Conservation (phyloP, 2,329 filamentous ascomycete genomes). For the Penicillium decumbens region DNA sequence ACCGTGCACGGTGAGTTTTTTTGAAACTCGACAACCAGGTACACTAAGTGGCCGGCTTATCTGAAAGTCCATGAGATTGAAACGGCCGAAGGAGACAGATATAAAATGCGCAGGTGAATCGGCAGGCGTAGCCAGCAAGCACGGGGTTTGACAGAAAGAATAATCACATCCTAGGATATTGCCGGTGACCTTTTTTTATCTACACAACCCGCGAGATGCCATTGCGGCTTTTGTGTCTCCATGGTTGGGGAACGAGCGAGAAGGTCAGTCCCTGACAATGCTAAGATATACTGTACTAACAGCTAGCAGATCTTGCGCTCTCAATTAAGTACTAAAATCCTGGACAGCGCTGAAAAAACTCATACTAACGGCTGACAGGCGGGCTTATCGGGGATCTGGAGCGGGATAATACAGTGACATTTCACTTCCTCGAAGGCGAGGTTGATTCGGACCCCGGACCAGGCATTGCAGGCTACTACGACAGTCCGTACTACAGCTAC, state of each 20-base stretch:
- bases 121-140: background rate
- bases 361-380: conserved; percentile 12
- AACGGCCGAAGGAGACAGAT: background rate
- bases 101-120: background rate
- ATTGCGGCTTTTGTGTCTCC: conserved; percentile 32
- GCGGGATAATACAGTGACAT: conserved; percentile 28
- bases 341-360: conserved; percentile 1
- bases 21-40: background rate
- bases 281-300: background rate
- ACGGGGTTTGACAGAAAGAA: background rate
- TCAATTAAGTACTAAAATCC: conserved; percentile 23
- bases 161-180: too few species aligned
- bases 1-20: background rate
- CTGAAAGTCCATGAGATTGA: background rate
- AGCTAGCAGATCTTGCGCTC: conserved; percentile 26
- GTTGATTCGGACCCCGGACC: conserved; percentile 27
- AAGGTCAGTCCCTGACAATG: conserved; percentile 15
- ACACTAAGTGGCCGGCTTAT: background rate
- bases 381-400: conserved; percentile 26
- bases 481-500: conserved; percentile 33
- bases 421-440: conserved; percentile 30
- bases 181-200: background rate
- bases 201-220: conserved; percentile 17
- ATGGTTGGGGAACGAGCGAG: conserved; percentile 33
- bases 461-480: conserved; percentile 29